Percentiles rank a stretch among this genome's conserved stretches.
phyloP scores from a whole-genome alignment of 768 basidiomycete genomes.

The Kwoniella botswanensis region DNA sequence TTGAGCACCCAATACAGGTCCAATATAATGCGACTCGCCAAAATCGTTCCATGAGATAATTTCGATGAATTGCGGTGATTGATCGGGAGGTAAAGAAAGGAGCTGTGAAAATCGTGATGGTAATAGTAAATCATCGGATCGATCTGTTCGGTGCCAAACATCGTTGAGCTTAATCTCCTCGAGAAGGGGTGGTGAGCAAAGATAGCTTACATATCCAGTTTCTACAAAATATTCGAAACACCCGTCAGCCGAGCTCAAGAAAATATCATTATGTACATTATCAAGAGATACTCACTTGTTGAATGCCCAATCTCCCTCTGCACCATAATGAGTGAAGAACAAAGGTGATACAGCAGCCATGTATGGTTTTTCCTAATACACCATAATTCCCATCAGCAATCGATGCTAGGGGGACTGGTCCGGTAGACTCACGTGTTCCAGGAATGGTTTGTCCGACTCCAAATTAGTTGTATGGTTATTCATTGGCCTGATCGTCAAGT shows the following conservation, averaged over 20 bases:
- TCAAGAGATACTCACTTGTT: conserved; percentile 50
- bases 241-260: no score
- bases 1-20: conserved; percentile 54
- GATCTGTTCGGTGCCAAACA: conserved; percentile 31
- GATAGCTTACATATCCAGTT: conserved; percentile 56
- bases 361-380: conserved; percentile 48
- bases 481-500: conserved; percentile 33
- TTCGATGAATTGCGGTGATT: conserved; percentile 53
- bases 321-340: conserved; percentile 59
- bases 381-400: background rate
- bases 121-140: conserved; percentile 56
- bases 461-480: conserved; percentile 34
- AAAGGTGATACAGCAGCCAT: conserved; percentile 57
- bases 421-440: conserved; percentile 34
- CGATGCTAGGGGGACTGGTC: background rate
- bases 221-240: conserved; percentile 17
- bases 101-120: conserved; percentile 50
- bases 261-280: background rate
- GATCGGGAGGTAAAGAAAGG: conserved; percentile 30
- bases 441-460: conserved; percentile 49
- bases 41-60: conserved; percentile 59
- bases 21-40: conserved; percentile 56
- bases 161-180: no score
- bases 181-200: background rate
- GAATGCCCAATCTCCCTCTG: conserved; percentile 51